Evolutionary conservation across 768 basidiomycete species (phyloP), one percentile per base, ranked within the genome.

Genomic region (Gautieria morchelliformis): DNA sequence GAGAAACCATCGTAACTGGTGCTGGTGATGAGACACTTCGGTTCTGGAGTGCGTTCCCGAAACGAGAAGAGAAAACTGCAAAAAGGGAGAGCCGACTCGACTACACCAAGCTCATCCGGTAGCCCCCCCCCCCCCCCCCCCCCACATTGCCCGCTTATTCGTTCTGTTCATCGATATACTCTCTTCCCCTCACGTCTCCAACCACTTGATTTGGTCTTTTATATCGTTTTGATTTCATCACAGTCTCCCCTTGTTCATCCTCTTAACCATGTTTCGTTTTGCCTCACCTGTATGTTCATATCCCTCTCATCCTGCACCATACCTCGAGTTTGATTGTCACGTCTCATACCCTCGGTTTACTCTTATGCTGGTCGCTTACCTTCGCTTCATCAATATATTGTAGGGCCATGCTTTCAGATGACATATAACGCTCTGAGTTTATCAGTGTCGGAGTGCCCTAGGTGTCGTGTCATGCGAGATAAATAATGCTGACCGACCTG

Each of bases 31-130:
- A 98, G 73, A 99, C 95, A 4, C 72, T 99, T 53, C 72, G 93
- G 61, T 98, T 98, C 71, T 98, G 95, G 95, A 95, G 93, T 68
- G 93, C 93, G 0, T 97, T 99, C 66, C 89, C 89, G n/a, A 84
- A 82, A 70, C 79, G 74, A 62, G 85, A 84, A 55, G 56, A 60
- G 35, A 69, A 58, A 37, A 47, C 52, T 17, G 37, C 20, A 9
- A 58, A 53, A 63, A 62, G 65, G 35, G 69, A 75, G 37, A 77
- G 75, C 24, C 66, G 63, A 52, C 63, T 79, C 53, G 78, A 79
- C 55, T 79, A 76, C 65, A 75, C 74, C 41, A 71, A 70, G 55
- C 70, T 72, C 52, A 73, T 73, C 24, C 70, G 71, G 27, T 72
- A 55, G 42, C 42, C 14, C 35, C 14, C 14, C 3, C 3, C 2